Evolutionary conservation across 2,329 filamentous ascomycete genomes (phyloP).

Genomic region (Tolypocladium amazonense): DNA sequence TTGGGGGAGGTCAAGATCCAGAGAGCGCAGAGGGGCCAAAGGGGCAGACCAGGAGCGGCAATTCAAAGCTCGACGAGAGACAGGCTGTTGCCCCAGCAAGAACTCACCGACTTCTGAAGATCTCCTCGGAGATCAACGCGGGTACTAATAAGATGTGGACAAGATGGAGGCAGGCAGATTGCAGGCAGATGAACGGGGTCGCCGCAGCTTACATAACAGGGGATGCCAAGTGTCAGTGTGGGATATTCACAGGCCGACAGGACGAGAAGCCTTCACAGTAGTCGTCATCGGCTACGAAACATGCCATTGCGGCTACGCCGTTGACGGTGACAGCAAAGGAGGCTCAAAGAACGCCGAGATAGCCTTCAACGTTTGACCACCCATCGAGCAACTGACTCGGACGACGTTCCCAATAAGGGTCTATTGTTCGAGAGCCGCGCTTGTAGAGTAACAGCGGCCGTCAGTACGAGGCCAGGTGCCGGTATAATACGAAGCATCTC

Average conservation of each 20-base stretch:
- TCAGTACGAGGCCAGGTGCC: not conserved
- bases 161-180: not conserved
- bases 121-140: not conserved
- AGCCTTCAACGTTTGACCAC: not conserved
- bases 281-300: not conserved
- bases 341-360: not conserved
- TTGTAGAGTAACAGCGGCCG: not conserved
- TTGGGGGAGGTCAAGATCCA: not conserved
- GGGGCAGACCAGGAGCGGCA: not conserved
- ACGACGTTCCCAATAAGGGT: not conserved
- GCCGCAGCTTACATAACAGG: slow-evolving; percentile 6
- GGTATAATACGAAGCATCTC: not conserved
- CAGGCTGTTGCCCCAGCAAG: not conserved
- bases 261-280: not conserved
- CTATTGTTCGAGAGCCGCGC: not conserved
- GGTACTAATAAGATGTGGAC: not conserved
- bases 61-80: not conserved
- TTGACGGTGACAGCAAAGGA: not conserved
- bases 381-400: too few species aligned
- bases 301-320: not conserved
- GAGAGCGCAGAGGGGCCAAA: not conserved
- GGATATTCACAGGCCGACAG: not conserved
- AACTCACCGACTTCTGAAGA: not conserved
- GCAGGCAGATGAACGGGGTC: not conserved
- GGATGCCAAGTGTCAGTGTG: not conserved